Percentiles rank a stretch among this genome's conserved stretches.
Evolutionary conservation across 176 grass and related monocot species (phyloP).

Genomic region (Dactylis glomerata): DNA sequence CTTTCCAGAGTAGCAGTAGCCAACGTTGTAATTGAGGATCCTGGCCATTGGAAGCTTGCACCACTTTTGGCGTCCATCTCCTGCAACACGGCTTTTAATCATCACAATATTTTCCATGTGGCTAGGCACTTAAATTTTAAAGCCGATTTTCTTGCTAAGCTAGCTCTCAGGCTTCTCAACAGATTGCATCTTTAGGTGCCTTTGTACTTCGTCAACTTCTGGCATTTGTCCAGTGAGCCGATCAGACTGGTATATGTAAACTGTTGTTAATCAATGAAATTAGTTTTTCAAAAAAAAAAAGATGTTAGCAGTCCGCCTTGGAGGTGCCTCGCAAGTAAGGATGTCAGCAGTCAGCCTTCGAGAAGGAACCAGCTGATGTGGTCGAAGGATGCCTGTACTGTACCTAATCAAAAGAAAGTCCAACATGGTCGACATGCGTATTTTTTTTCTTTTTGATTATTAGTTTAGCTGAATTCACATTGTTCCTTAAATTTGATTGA

Average conservation of each 20-base stretch:
- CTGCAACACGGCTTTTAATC: not conserved
- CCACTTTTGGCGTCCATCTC: not conserved
- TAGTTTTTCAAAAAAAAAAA: not conserved
- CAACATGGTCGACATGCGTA: no score
- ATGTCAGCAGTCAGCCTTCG: no score
- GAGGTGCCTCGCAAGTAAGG: no score
- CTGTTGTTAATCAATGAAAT: not conserved
- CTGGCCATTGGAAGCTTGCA: not conserved
- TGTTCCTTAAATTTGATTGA: no score
- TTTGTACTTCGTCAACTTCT: not conserved
- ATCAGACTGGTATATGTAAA: not conserved
- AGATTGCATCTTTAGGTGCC: not conserved
- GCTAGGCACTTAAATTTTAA: not conserved
- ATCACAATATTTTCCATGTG: not conserved
- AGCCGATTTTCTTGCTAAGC: not conserved
- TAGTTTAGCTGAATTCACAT: no score
- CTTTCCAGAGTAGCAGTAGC: not conserved
- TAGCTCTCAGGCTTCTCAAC: not conserved
- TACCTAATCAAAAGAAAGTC: no score
- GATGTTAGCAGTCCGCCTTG: no score
- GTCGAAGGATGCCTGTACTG: no score
- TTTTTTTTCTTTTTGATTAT: no score
- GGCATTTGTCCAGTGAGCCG: not conserved
- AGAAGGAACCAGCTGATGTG: no score
- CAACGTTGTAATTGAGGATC: not conserved